phyloP scores from a whole-genome alignment of 2,329 filamentous ascomycete genomes.

The Colletotrichum plurivorum region DNA sequence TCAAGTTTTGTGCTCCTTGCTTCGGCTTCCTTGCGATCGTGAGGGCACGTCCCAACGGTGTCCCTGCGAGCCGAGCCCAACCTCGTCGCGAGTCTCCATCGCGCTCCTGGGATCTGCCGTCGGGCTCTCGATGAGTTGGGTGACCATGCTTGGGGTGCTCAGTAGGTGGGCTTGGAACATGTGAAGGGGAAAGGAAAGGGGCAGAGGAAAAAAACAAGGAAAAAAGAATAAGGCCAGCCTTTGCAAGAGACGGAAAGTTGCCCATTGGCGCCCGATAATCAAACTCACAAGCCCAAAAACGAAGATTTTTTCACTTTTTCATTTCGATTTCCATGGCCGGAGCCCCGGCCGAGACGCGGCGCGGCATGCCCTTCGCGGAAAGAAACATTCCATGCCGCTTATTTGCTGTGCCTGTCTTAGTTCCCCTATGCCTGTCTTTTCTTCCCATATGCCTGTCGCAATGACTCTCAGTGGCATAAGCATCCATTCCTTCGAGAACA shows the following conservation, averaged over 20 bases:
- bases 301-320: constrained; percentile 6
- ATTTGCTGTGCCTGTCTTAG: too few species aligned
- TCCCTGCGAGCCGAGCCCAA: constrained; percentile 34
- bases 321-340: constrained; percentile 31
- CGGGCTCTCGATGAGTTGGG: background rate
- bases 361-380: too few species aligned
- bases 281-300: constrained; percentile 28
- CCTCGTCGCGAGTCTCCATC: background rate
- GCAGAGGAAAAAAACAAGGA: background rate
- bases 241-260: background rate
- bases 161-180: background rate
- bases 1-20: constrained; percentile 10
- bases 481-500: too few species aligned
- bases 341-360: constrained; percentile 23
- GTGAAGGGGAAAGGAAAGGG: background rate
- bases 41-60: constrained; percentile 27
- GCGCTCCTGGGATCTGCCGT: background rate
- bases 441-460: too few species aligned
- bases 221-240: background rate
- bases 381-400: background rate
- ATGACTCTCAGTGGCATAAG: too few species aligned
- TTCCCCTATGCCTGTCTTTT: too few species aligned
- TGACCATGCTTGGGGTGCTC: background rate
- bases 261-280: constrained; percentile 36
- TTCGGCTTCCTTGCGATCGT: background rate